Conservation (phyloP, 2,329 filamentous ascomycete species). For the Phyllosticta citribraziliensis region DNA sequence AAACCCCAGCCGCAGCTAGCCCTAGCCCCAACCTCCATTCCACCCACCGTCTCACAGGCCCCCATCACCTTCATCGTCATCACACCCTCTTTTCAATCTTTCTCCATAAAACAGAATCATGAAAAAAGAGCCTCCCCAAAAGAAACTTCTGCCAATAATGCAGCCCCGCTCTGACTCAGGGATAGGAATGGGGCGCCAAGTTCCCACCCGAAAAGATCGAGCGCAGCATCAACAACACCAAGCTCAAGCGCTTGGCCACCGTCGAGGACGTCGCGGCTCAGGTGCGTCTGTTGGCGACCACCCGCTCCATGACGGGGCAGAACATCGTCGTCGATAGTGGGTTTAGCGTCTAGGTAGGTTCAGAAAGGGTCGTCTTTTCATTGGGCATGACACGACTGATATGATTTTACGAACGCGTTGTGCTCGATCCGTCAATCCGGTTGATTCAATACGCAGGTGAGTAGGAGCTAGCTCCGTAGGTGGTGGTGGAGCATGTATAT, state of each 20-base stretch:
- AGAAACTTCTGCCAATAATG: no score
- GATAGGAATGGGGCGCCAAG: constrained; percentile 38
- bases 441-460: no score
- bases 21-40: not conserved
- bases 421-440: no score
- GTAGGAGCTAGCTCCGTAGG: no score
- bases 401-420: no score
- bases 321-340: constrained; percentile 29
- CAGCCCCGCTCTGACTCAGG: no score
- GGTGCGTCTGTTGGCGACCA: constrained; percentile 25
- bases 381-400: no score
- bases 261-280: constrained; percentile 38
- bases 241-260: constrained; percentile 43
- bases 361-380: no score
- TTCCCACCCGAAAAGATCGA: constrained; percentile 37
- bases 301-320: constrained; percentile 27
- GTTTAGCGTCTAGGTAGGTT: constrained; percentile 17
- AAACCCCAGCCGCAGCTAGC: not conserved
- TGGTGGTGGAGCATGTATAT: not conserved
- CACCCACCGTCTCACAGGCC: not conserved
- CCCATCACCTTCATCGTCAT: not conserved
- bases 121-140: no score
- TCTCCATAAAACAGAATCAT: no score
- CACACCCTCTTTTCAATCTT: not conserved
- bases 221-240: constrained; percentile 33